phyloP scores from a whole-genome alignment of 1,284 basidiomycete species.

The Sporisorium graminicola region DNA sequence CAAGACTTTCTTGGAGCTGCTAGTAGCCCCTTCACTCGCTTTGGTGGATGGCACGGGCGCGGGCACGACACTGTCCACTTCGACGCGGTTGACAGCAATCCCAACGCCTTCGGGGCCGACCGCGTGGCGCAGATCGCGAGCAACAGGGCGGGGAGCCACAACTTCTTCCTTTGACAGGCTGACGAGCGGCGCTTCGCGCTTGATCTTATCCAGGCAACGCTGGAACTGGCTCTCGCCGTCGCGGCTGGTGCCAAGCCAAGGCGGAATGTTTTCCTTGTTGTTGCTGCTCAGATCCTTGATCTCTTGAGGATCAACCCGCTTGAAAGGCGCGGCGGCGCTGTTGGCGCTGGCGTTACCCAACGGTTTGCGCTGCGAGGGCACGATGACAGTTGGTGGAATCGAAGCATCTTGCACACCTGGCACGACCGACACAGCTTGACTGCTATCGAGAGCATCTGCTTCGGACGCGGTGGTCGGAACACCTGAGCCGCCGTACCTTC shows the following conservation, averaged over 20 bases:
- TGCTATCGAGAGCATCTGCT: not conserved
- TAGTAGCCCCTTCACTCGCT: not conserved
- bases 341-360: slow-evolving; percentile 34
- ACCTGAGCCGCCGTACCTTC: slow-evolving; percentile 53
- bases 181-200: slow-evolving; percentile 24
- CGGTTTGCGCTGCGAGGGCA: slow-evolving; percentile 26
- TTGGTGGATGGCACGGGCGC: not conserved
- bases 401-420: slow-evolving; percentile 8
- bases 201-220: slow-evolving; percentile 27
- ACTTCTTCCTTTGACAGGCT: slow-evolving; percentile 10
- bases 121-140: slow-evolving; percentile 33
- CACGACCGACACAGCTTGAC: slow-evolving; percentile 4
- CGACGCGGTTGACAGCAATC: slow-evolving; percentile 22
- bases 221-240: slow-evolving; percentile 1
- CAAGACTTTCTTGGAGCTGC: slow-evolving; percentile 25
- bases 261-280: slow-evolving; percentile 57
- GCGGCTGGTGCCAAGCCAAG: slow-evolving; percentile 29
- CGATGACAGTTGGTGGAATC: not conserved
- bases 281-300: slow-evolving; percentile 35
- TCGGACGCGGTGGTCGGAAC: slow-evolving; percentile 12
- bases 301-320: slow-evolving; percentile 22
- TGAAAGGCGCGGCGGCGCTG: not conserved
- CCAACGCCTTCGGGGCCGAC: slow-evolving; percentile 40
- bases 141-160: slow-evolving; percentile 6
- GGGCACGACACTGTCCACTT: slow-evolving; percentile 6